Evolutionary conservation across 768 basidiomycete species (phyloP), one percentile per base, ranked within the genome.

Genomic region (Tylopilus felleus): DNA sequence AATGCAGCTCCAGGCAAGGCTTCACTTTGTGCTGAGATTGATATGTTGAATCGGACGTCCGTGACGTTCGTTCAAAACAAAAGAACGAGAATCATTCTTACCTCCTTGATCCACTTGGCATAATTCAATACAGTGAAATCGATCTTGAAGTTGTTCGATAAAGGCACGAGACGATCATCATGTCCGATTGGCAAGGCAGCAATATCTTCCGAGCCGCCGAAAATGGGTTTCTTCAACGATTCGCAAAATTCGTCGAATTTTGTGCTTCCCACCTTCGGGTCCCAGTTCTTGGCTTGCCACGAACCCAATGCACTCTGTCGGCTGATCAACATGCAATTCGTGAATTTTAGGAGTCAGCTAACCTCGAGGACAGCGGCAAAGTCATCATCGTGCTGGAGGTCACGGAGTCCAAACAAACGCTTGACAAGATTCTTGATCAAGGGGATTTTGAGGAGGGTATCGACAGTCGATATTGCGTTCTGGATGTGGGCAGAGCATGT

Each of bases 211-310:
- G 60, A 60, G 14, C 59, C 61, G 12, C 55, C 74, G 64, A 65
- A 73, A 51, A 63, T 65, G 16, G 82, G 76, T 55, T 76, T 76
- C 58, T 70, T 75, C 52, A 93, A 65, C 1, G 77, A 69, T 28
- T 68, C 71, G 63, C 90, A 93, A 65, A 92, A 92, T 29, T 82
- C 72, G 47, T 88, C 84, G 57, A 90, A 93, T 1, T 49, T 65
- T 1, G 76, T 78, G 62, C 80, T 86, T 7, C 77, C 80, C 44
- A 88, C 80, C 14, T 72, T 71, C 0, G 89, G 86, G 66, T 96
- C 88, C 95, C 94, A 98, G 65, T 86, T 86, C 69, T 87, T 88
- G 0, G 75, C 77, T 73, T 98, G 95, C 90, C 93, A 96, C 7
- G 69, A 72, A 1, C 79, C 80, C 25, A 93, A 74, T 4, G 90